Base-by-base conservation (phyloP, 1,284 basidiomycete genomes). In the Puccinia triticina region DNA sequence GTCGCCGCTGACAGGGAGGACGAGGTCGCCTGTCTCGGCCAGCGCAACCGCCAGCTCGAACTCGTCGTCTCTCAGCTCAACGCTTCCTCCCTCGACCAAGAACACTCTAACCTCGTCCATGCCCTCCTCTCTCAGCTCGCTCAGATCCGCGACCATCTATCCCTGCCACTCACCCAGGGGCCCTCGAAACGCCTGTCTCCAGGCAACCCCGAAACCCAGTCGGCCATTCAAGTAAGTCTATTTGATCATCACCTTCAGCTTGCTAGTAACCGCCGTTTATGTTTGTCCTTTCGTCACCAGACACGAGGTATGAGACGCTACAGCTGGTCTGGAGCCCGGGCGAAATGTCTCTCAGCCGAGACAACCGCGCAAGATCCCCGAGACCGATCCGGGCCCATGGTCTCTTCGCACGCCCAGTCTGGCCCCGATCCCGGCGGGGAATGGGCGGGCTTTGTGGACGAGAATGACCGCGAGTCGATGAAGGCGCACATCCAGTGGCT, bases 1-100 rank as follows among this genome's bases (percentile, higher is more conserved):
- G 34, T 61, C 21, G 23, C 40, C 16, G 61, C 59, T 2, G 75
- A 77, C 61, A 77, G 26, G 57, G 75, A 59, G 11, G 75, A 77
- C 43, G 55, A 77, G 57, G 43, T 77, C 5, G 55, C 53, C 14
- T 77, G 59, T 77, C 48, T 77, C 7, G 32, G 48, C 61, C 40
- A 77, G 26, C 53, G 40, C 14, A 77, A 37, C 43, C 55, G 57
- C 14, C 43, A 61, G n/a, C 57, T 77, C 16, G n/a, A 61, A 29
- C 5, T 12, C 18, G n/a, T 66, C 32, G 26, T 77, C 16, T 16
- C 26, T 26, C 23, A 26, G 4, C 11, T 32, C 18, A 61, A 59
- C 26, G 40, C 43, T 21, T 57, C 57, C 32, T 23, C 18, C 5
- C 37, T 3, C 5, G 18, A 16, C 11, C 1, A 18, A 1, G 18